Evolutionary conservation across 306 rosid genomes (phyloP).

Genomic region (Sicyos baderoa): DNA sequence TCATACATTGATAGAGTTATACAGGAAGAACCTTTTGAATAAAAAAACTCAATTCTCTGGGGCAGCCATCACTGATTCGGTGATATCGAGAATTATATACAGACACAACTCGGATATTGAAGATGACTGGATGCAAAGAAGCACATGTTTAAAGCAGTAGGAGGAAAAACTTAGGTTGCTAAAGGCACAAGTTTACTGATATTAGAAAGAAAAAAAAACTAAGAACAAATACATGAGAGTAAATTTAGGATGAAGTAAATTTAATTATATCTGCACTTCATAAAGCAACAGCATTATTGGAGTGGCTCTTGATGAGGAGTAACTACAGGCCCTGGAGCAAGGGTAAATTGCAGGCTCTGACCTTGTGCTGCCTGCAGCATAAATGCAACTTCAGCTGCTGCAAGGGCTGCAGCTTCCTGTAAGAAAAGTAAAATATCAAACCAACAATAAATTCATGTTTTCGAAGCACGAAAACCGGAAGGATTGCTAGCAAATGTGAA

Average conservation of each 20-base stretch:
- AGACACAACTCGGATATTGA: not conserved
- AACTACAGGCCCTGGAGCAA: slow-evolving; percentile 55
- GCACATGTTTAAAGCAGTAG: not conserved
- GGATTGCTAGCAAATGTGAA: not conserved
- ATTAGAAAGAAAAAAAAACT: no score
- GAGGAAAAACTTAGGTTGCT: no score
- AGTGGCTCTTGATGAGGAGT: slow-evolving; percentile 55
- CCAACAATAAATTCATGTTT: not conserved
- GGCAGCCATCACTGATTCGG: not conserved
- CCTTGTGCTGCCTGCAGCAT: slow-evolving; percentile 83
- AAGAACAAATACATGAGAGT: no score
- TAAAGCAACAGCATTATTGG: slow-evolving; percentile 10
- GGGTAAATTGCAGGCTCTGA: slow-evolving; percentile 67
- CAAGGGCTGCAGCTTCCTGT: slow-evolving; percentile 96
- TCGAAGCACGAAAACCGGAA: not conserved
- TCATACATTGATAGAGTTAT: not conserved
- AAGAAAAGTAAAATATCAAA: not conserved
- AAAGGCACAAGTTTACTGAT: no score
- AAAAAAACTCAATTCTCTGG: not conserved
- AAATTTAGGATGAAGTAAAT: no score
- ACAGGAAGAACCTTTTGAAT: not conserved
- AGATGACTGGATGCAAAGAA: slow-evolving; percentile 9
- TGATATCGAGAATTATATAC: slow-evolving; percentile 11
- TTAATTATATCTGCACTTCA: not conserved
- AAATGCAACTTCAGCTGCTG: slow-evolving; percentile 94